phyloP scores from a whole-genome alignment of 495 filamentous ascomycete genomes.

The Xylaria curta region DNA sequence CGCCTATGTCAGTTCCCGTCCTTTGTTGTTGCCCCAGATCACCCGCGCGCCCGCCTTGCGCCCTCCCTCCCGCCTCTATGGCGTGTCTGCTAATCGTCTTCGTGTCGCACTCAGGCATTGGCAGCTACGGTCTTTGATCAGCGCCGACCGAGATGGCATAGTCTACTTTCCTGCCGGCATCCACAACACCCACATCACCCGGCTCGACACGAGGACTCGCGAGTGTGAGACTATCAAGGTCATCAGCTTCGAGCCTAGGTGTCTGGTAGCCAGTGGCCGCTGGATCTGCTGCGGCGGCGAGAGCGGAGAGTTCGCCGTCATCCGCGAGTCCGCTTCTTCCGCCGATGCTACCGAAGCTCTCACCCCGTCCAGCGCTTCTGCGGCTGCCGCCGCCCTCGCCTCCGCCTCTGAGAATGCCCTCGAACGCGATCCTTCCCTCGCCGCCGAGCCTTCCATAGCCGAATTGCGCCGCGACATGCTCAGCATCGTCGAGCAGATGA shows the following conservation, averaged over 20 bases:
- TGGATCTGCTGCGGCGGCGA: constrained; percentile 93
- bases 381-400: background rate
- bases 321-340: constrained; percentile 49
- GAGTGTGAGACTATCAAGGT: constrained; percentile 77
- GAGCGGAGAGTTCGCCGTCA: constrained; percentile 81
- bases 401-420: constrained; percentile 41
- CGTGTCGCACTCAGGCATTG: constrained; percentile 67
- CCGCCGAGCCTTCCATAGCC: constrained; percentile 41
- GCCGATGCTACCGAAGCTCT: constrained; percentile 28
- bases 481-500: constrained; percentile 41
- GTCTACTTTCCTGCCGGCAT: constrained; percentile 82
- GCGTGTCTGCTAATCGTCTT: constrained; percentile 20
- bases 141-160: constrained; percentile 72
- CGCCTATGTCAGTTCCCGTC: constrained; percentile 65
- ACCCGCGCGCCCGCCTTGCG: background rate
- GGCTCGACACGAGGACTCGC: constrained; percentile 71
- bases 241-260: constrained; percentile 82
- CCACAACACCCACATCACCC: constrained; percentile 66
- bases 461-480: constrained; percentile 40
- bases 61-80: background rate
- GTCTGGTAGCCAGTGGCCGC: constrained; percentile 80
- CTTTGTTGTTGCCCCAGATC: background rate
- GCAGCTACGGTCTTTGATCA: constrained; percentile 91
- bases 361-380: constrained; percentile 29
- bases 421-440: constrained; percentile 38